These are phyloP conservation scores for Arachis hypogaea DNA, from an alignment of 306 rosid genomes.

Conservation along the genomic window DNA sequence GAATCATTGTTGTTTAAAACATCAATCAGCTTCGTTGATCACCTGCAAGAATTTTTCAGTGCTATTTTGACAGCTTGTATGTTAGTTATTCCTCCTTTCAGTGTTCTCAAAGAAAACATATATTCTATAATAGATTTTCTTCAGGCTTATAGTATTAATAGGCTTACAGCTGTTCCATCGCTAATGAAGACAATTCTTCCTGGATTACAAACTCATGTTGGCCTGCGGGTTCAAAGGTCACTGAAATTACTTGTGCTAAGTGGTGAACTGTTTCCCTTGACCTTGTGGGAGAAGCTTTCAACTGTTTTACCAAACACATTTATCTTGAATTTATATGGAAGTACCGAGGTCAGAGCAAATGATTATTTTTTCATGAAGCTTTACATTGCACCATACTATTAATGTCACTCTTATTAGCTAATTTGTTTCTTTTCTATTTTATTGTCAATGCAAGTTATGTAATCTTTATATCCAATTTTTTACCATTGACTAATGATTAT, in stretches of 20 bases:
- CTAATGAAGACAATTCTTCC: slow-evolving; percentile 81
- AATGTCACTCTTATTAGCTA: slow-evolving; percentile 30
- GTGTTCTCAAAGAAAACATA: slow-evolving; percentile 54
- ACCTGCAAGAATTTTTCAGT: slow-evolving; percentile 88
- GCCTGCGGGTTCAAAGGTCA: slow-evolving; percentile 42
- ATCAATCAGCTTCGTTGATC: slow-evolving; percentile 83
- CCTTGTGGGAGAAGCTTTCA: slow-evolving; percentile 66
- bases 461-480: slow-evolving; percentile 6
- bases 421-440: slow-evolving; percentile 28
- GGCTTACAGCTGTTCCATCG: slow-evolving; percentile 85
- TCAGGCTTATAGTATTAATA: slow-evolving; percentile 71
- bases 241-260: slow-evolving; percentile 81
- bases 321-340: slow-evolving; percentile 86
- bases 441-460: slow-evolving; percentile 7
- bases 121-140: slow-evolving; percentile 66
- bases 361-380: not conserved
- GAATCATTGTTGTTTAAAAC: slow-evolving; percentile 83
- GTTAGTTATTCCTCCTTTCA: slow-evolving; percentile 81
- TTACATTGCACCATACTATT: not conserved
- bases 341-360: slow-evolving; percentile 74
- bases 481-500: slow-evolving; percentile 35
- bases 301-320: slow-evolving; percentile 70
- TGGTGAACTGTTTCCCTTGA: slow-evolving; percentile 73
- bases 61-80: slow-evolving; percentile 68
- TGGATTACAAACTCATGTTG: slow-evolving; percentile 47